phyloP scores from a whole-genome alignment of 306 rosid species.

The Lotus japonicus region DNA sequence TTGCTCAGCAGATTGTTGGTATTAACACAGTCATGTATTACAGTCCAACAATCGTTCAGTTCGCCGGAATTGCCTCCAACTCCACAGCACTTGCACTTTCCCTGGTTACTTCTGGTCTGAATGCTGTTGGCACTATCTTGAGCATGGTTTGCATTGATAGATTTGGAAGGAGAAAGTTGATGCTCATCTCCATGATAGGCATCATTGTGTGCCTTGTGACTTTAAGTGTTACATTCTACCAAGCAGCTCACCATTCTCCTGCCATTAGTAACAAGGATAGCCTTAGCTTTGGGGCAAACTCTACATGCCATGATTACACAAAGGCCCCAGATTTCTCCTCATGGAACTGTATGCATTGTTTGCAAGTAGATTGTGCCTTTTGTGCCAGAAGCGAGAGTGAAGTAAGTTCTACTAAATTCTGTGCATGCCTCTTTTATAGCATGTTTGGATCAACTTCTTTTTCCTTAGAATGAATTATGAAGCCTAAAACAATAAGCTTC shows the following conservation, averaged over 20 bases:
- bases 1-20: slow-evolving; percentile 76
- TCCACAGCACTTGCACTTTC: slow-evolving; percentile 74
- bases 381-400: slow-evolving; percentile 34
- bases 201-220: slow-evolving; percentile 46
- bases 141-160: slow-evolving; percentile 61
- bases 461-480: too few species aligned
- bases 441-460: neutral
- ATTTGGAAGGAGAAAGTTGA: slow-evolving; percentile 61
- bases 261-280: slow-evolving; percentile 37
- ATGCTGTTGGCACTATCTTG: slow-evolving; percentile 53
- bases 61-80: slow-evolving; percentile 78
- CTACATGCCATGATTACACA: slow-evolving; percentile 49
- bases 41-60: slow-evolving; percentile 85
- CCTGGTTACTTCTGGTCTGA: slow-evolving; percentile 68
- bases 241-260: slow-evolving; percentile 55
- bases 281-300: slow-evolving; percentile 50
- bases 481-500: too few species aligned
- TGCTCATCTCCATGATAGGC: slow-evolving; percentile 57
- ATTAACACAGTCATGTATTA: slow-evolving; percentile 88
- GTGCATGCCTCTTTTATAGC: neutral
- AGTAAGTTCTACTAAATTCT: slow-evolving; percentile 33
- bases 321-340: slow-evolving; percentile 33
- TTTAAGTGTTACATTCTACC: slow-evolving; percentile 43
- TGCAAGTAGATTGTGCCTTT: slow-evolving; percentile 55
- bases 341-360: slow-evolving; percentile 78